These are phyloP conservation scores for Dipodascus albidus DNA, from an alignment of 805 yeast genomes.

Conservation along the genomic window DNA sequence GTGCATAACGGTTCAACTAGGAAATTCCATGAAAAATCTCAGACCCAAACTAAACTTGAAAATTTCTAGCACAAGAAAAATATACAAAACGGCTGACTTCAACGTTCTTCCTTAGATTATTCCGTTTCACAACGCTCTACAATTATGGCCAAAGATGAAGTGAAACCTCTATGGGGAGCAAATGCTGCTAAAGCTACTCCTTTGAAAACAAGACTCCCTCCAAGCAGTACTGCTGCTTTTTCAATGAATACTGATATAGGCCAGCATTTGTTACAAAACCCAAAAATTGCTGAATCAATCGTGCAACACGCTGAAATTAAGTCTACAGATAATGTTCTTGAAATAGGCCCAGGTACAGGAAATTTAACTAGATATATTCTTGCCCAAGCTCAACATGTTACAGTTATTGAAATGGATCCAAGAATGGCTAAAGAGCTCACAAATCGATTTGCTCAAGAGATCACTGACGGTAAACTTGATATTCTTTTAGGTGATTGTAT, in stretches of 20 bases:
- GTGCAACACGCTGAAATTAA: conserved; percentile 93
- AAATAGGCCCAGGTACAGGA: conserved; percentile 99
- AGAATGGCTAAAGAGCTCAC: conserved; percentile 98
- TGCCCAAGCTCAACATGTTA: conserved; percentile 83
- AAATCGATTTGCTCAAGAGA: conserved; percentile 97
- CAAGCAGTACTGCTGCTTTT: conserved; percentile 42
- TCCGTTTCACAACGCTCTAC: no score
- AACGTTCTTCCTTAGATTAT: no score
- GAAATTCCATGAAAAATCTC: neutral
- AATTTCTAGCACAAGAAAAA: neutral
- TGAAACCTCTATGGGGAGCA: neutral
- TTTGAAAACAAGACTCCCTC: neutral
- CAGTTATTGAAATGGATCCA: conserved; percentile 97
- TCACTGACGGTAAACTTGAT: conserved; percentile 81
- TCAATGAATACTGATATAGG: conserved; percentile 95
- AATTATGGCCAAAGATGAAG: neutral
- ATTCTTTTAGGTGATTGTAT: conserved; percentile 91
- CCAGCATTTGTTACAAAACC: conserved; percentile 93
- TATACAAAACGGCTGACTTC: neutral
- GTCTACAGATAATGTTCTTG: conserved; percentile 87
- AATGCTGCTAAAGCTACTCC: neutral
- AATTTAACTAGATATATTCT: conserved; percentile 86
- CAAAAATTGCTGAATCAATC: conserved; percentile 95
- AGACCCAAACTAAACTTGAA: neutral
- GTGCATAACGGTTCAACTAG: no score